Base-by-base conservation (phyloP, 2,329 filamentous ascomycete genomes). In the Diaporthe sp. region DNA sequence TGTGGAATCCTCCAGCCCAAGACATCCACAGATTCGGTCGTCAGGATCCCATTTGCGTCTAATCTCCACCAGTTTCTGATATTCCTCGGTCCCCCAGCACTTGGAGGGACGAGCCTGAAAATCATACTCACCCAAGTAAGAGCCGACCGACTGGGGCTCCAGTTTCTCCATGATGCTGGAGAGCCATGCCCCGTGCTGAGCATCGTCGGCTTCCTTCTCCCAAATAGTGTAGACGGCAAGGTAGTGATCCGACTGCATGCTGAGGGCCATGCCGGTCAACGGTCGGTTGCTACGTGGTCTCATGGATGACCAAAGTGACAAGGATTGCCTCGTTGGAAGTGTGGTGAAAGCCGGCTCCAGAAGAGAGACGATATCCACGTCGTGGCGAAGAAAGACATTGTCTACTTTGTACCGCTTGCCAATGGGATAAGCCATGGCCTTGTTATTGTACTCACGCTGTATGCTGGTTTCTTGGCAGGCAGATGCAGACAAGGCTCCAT, bases 291-390 rank as follows among this genome's bases (percentile, higher is more conserved):
- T 68, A 1, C 47, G 31, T 25, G 47, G 63, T 37, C 31, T 68
- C 63, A 68, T 68, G 12, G 63, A 68, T 37, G 63, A 53, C 63
- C 63, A 68, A 2, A 68, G 63, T 39, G 47, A 51, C 47, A 68
- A 20, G 15, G 63, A 68, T 15, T 68, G 31, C 28, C 47, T 68
- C 8, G 63, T 68, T 28, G 63, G 63, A 31, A 68, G 63, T 25
- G 47, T 68, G 7, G 47, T 53, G 22, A 68, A 68, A 53, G 47
- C 25, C 3, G 20, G 13, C 22, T 68, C 47, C 47, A 68, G 2
- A 17, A 51, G n/a, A 28, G 63, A 37, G 22, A 68, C 31, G 20
- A 68, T 39, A 53, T 68, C 47, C 47, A 4, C 31, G 13, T 68
- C 31, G 2, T 68, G 53, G 31, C 63, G 63, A 39, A 68, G 63